phyloP scores from a whole-genome alignment of 2,329 filamentous ascomycete species.

The Endoconidiophora polonica region DNA sequence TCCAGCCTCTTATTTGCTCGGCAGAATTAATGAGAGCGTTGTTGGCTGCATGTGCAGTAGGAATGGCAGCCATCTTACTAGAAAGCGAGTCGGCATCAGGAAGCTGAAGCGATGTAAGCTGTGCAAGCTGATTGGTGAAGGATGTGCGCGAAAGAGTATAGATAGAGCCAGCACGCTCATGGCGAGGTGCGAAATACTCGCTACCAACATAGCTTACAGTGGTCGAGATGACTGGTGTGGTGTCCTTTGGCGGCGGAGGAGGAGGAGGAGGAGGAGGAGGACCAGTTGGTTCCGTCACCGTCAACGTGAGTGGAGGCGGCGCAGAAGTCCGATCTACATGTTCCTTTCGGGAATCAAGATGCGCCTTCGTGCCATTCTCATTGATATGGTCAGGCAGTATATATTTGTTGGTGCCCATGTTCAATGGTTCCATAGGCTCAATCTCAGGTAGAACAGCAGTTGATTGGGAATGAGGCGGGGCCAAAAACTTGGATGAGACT shows the following conservation, averaged over 20 bases:
- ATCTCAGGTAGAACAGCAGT: conserved; percentile 34
- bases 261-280: conserved; percentile 1
- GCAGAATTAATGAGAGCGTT: conserved; percentile 72
- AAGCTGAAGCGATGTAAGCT: conserved; percentile 77
- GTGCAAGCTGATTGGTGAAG: conserved; percentile 82
- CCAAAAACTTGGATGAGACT: conserved; percentile 11
- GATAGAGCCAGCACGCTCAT: conserved; percentile 64
- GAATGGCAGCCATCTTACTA: conserved; percentile 67
- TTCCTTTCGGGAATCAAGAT: conserved; percentile 38
- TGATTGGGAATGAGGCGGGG: conserved; percentile 18
- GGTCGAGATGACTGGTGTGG: conserved; percentile 23
- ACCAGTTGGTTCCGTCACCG: conserved; percentile 23
- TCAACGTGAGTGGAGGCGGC: conserved; percentile 24
- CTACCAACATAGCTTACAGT: conserved; percentile 1
- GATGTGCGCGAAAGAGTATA: conserved; percentile 86
- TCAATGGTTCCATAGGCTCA: conserved; percentile 31
- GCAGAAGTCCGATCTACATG: conserved; percentile 36
- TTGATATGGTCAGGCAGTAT: conserved; percentile 53
- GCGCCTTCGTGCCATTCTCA: conserved; percentile 49
- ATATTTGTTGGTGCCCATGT: conserved; percentile 61
- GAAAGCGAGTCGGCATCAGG: conserved; percentile 74
- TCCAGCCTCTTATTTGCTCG: conserved; percentile 88
- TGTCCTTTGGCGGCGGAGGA: conserved; percentile 30
- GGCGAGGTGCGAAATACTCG: conserved; percentile 47
- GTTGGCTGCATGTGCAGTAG: conserved; percentile 69